Base-by-base conservation (phyloP, 2,329 filamentous ascomycete species). In the Arthroderma sp. region DNA sequence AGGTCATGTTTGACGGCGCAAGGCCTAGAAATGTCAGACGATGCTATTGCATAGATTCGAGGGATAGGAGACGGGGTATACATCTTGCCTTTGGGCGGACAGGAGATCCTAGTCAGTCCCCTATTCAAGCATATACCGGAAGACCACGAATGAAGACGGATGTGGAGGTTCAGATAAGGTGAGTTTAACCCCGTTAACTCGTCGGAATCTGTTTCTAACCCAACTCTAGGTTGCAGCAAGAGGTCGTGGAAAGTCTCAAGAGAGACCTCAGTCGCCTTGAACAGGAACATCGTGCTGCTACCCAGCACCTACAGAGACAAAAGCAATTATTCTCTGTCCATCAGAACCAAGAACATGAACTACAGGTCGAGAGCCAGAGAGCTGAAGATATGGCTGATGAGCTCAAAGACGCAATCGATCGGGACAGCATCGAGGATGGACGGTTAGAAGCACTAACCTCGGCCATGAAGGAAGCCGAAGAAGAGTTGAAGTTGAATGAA, bases 111-210 rank as follows among this genome's bases (percentile, higher is more conserved):
- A 79, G 73, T 52, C 74, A 79, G 38, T 72, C 74, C 39, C 79
- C 80, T 11, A 76, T 86, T 4, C 69, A 75, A 6, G 77, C 79
- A 15, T 82, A 75, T 62, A 70, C 66, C 0, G 76, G 79, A 39
- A 73, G 72, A 8, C 77, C 86, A 23, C 82, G 90, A n/a, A 94
- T 95, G 83, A 86, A 85, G 66, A 85, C 87, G 0, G 87, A 95
- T 66, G 76, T 81, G 25, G 85, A 81, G 58, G 80, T 80, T 17
- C 86, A 88, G 65, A 79, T 91, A 41, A 75, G 70, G 74, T 80
- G 66, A 54, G 66, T 60, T 8, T 35, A 39, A 19, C 43, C 47
- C 19, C 31, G 28, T 37, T 21, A 25, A 23, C 21, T 15, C n/a
- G 6, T 15, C 57, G 11, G 6, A 11, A 6, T 23, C 28, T 19